Conservation (phyloP, 129 eudicot species). For the Apium graveolens region DNA sequence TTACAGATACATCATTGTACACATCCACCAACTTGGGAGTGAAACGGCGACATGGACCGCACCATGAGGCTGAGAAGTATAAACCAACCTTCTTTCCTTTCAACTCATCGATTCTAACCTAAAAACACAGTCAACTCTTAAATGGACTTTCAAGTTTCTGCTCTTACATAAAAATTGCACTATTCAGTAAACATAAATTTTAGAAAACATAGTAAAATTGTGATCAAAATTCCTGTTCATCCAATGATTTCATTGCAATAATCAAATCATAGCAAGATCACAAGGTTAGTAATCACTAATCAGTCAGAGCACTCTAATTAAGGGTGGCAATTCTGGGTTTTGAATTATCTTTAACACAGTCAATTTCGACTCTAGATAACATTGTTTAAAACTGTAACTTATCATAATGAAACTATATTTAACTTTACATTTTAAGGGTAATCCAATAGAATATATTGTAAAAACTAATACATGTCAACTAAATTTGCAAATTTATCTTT, state of each 20-base stretch:
- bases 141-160: not conserved
- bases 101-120: conserved; percentile 45
- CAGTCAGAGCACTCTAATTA: too few relatives aligned
- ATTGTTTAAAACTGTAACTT: too few relatives aligned
- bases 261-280: not conserved
- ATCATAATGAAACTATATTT: too few relatives aligned
- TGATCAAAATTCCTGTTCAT: not conserved
- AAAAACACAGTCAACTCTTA: not conserved
- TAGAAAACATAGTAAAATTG: not conserved
- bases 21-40: conserved; percentile 66
- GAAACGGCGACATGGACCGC: conserved; percentile 69
- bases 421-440: too few relatives aligned
- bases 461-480: too few relatives aligned
- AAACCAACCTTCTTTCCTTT: conserved; percentile 59
- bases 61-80: conserved; percentile 92
- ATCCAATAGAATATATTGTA: too few relatives aligned
- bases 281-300: too few relatives aligned
- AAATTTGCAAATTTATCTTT: too few relatives aligned
- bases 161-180: not conserved
- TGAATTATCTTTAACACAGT: too few relatives aligned
- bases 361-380: too few relatives aligned
- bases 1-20: conserved; percentile 44
- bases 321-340: too few relatives aligned
- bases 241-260: not conserved
- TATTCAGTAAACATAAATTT: not conserved